These are phyloP conservation scores for Cardamine occulta DNA, from an alignment of 345 rosid genomes.

Conservation along the genomic window DNA sequence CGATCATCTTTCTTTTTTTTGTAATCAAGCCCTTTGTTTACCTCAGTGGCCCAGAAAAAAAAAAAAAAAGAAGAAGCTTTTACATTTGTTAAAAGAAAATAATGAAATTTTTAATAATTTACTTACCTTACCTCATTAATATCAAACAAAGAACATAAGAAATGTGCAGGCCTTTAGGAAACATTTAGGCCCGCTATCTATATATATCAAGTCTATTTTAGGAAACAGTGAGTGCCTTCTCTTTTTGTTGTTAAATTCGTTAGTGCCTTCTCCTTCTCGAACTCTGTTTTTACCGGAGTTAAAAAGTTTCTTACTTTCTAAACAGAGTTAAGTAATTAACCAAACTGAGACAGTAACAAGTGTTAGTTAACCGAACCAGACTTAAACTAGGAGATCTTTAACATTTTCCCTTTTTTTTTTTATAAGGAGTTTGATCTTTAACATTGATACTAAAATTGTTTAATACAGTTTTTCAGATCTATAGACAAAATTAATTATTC, in stretches of 20 bases:
- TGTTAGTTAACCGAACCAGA: not conserved
- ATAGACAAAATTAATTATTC: not conserved
- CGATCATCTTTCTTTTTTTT: not conserved
- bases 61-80: not conserved
- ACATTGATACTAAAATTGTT: not conserved
- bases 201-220: not conserved
- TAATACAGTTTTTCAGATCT: not conserved
- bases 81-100: not conserved
- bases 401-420: not conserved
- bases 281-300: too few species aligned
- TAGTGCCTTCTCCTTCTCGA: too few species aligned
- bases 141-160: not conserved
- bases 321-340: not conserved
- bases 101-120: not conserved
- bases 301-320: too few species aligned
- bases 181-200: not conserved
- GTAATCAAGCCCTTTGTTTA: not conserved
- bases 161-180: not conserved
- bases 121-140: not conserved
- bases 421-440: not conserved
- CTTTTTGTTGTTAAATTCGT: too few species aligned
- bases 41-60: not conserved
- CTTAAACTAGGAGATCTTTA: not conserved
- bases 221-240: too few species aligned
- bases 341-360: not conserved